These are phyloP conservation scores for Suhomyces atakaporum DNA, from an alignment of 1,139 yeast genomes.

Conservation along the genomic window DNA sequence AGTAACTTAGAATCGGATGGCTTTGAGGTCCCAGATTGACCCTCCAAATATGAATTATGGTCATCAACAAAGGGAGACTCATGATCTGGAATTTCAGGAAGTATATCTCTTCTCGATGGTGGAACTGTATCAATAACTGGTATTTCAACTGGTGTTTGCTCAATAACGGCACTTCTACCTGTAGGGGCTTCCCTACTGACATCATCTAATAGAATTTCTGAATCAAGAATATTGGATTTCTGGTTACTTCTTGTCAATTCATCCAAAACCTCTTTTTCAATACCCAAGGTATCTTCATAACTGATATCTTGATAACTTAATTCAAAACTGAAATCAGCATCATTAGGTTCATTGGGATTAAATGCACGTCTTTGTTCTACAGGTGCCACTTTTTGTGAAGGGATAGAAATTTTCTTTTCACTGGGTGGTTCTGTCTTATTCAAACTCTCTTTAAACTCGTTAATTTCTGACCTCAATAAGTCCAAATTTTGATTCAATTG, in stretches of 20 bases:
- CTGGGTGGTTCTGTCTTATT: slow-evolving; percentile 26
- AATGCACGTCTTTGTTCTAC: slow-evolving; percentile 1
- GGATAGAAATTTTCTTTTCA: background rate
- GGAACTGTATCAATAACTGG: background rate
- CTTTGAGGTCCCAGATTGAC: too few species aligned
- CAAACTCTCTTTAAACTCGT: slow-evolving; percentile 49
- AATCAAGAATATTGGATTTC: slow-evolving; percentile 3
- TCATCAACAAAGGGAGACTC: background rate
- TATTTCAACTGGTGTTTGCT: background rate
- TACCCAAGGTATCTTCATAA: slow-evolving; percentile 44
- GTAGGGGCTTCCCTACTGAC: background rate
- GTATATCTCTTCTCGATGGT: background rate
- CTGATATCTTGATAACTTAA: slow-evolving; percentile 43
- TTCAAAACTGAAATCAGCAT: slow-evolving; percentile 44
- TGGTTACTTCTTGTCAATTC: slow-evolving; percentile 14
- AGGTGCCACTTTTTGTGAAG: background rate
- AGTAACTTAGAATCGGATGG: slow-evolving; percentile 7
- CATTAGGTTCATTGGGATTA: slow-evolving; percentile 13
- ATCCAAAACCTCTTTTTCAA: slow-evolving; percentile 30
- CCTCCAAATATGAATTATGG: background rate
- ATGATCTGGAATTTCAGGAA: background rate
- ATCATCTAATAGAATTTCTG: slow-evolving; percentile 1
- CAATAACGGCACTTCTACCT: too few species aligned
- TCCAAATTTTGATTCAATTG: slow-evolving; percentile 48
- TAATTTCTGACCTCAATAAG: slow-evolving; percentile 45